Conservation (phyloP, 2,329 filamentous ascomycete genomes). For the Peltaster fructicola region DNA sequence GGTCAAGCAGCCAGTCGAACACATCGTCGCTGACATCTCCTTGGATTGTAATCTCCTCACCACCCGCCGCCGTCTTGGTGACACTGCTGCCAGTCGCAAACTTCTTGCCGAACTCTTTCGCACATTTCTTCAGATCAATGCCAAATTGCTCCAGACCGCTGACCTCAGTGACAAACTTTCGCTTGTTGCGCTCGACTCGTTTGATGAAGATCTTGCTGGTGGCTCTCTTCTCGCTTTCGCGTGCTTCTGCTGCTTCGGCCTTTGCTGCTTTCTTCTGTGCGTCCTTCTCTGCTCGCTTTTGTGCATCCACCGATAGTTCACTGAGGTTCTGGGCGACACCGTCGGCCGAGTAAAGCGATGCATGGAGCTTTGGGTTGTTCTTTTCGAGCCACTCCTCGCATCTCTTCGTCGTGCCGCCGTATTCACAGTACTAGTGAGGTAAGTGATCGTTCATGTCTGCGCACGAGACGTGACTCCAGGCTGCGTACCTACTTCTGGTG, state of each 20-base stretch:
- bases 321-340: slow-evolving; percentile 70
- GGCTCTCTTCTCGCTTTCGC: slow-evolving; percentile 66
- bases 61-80: slow-evolving; percentile 61
- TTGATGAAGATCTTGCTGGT: slow-evolving; percentile 77
- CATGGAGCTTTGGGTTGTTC: slow-evolving; percentile 55
- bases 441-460: slow-evolving; percentile 1
- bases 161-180: slow-evolving; percentile 91
- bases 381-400: slow-evolving; percentile 89
- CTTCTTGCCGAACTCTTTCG: slow-evolving; percentile 93
- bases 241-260: slow-evolving; percentile 70
- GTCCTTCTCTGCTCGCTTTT: slow-evolving; percentile 90
- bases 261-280: slow-evolving; percentile 93
- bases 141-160: slow-evolving; percentile 79
- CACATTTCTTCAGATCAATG: slow-evolving; percentile 79
- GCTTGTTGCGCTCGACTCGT: slow-evolving; percentile 94
- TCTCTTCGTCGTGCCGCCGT: slow-evolving; percentile 89
- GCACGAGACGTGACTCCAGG: slow-evolving; percentile 3
- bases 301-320: slow-evolving; percentile 72
- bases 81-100: slow-evolving; percentile 90
- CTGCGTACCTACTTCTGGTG: slow-evolving; percentile 44
- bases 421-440: slow-evolving; percentile 73
- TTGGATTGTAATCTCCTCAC: slow-evolving; percentile 92
- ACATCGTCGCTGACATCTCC: slow-evolving; percentile 93
- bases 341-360: slow-evolving; percentile 58
- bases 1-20: slow-evolving; percentile 74